Base-by-base conservation (phyloP, 176 grass and related monocot species). In the Triticum dicoccoides region DNA sequence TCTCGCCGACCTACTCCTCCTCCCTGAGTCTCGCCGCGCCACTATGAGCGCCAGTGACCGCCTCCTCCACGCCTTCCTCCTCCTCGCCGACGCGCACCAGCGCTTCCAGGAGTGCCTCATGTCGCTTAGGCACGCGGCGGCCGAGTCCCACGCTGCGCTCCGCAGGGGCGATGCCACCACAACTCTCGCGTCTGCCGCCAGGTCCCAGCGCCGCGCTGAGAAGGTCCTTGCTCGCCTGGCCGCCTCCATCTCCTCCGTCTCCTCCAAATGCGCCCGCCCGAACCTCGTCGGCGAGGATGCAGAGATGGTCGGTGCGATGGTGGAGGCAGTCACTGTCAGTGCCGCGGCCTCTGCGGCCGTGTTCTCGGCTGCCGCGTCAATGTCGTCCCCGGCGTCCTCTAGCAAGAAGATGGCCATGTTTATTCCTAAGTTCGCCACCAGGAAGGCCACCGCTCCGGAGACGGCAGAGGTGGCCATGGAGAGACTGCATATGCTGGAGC, bases 61-160 rank as follows among this genome's bases (percentile, higher is more conserved):
- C 49, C 87, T 93, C 58, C 85, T 93, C 1, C 79, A 93, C 49
- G 85, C 72, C 9, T 82, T 93, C 79, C 82, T 96, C 75, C 37
- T 87, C 73, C 89, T 96, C 9, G 91, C 88, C 61, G 89, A 96
- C 88, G 76, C 87, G 2, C 80, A 93, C 85, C 68, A 59, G 0
- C 74, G 69, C 4, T 93, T 93, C 85, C 65, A 89, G 20, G 77
- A 45, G 44, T 45, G 44, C 44, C 44, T 45, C 11, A 11, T 45
- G 0, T 45, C 44, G 44, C 44, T 45, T 59, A 80, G 56, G 0
- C 20, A 64, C 0, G 61, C 67, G 71, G 49, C 41, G 1, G 83
- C 77, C 1, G 90, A 92, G 71, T 69, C 49, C 0, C 58, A 42
- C 1, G 42, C 83, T 12, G 86, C 92, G 3, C 34, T 94, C 4